Conservation (phyloP, 306 rosid species). For the Ceratonia siliqua region DNA sequence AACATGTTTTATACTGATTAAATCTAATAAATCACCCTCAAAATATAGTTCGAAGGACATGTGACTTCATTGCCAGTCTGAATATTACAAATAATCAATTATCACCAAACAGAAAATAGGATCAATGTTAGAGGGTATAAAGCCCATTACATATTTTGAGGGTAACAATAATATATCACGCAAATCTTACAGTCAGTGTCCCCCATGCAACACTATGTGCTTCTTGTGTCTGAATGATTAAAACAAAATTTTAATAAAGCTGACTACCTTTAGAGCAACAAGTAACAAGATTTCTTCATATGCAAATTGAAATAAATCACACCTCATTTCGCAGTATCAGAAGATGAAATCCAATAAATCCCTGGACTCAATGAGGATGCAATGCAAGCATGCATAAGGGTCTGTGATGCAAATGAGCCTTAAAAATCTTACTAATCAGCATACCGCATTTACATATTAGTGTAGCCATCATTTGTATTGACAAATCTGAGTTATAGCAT, state of each 20-base stretch:
- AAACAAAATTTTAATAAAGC: conserved; percentile 33
- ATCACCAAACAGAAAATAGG: not conserved
- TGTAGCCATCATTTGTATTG: too few species aligned
- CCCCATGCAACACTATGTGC: conserved; percentile 88
- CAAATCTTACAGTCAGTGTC: conserved; percentile 69
- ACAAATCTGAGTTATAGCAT: conserved; percentile 5
- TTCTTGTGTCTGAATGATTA: conserved; percentile 73
- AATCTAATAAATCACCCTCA: not conserved
- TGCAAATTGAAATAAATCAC: conserved; percentile 28
- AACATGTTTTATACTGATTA: not conserved
- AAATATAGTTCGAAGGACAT: not conserved
- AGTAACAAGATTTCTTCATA: conserved; percentile 28
- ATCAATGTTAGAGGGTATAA: not conserved
- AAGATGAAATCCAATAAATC: conserved; percentile 97
- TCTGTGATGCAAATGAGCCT: conserved; percentile 57
- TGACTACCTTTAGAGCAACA: conserved; percentile 5
- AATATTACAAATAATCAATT: not conserved
- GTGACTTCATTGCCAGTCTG: not conserved
- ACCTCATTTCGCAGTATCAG: conserved; percentile 80
- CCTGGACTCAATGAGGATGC: conserved; percentile 84
- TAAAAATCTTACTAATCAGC: conserved; percentile 7
- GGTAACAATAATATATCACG: not conserved
- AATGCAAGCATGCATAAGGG: conserved; percentile 94
- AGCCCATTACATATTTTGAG: not conserved
- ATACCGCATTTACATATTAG: conserved; percentile 2